Percentiles rank a stretch among this genome's conserved stretches.
These are phyloP conservation scores for Lodderomyces oxycetoniae DNA, from an alignment of 1,139 yeast species.

Conservation along the genomic window DNA sequence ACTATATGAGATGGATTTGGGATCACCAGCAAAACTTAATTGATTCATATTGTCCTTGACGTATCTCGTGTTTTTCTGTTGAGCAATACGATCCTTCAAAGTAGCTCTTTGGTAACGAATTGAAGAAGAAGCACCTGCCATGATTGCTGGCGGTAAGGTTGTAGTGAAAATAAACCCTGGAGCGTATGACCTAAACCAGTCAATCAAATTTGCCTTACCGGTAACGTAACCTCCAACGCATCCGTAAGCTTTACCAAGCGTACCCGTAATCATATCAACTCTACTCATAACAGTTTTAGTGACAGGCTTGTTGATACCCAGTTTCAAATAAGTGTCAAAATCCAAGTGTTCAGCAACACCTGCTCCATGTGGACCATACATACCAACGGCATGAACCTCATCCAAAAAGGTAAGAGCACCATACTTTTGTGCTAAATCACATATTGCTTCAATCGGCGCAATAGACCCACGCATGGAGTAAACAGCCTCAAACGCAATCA, in stretches of 20 bases:
- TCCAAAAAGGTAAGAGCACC: constrained; percentile 96
- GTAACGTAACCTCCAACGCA: constrained; percentile 97
- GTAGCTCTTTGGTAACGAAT: constrained; percentile 80
- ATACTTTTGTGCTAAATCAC: constrained; percentile 94
- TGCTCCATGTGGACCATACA: constrained; percentile 99
- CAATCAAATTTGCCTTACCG: constrained; percentile 76
- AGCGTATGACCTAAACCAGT: constrained; percentile 94
- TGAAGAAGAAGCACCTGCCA: constrained; percentile 93
- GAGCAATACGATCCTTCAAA: constrained; percentile 71
- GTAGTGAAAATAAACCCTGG: constrained; percentile 98
- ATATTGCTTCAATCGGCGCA: constrained; percentile 86
- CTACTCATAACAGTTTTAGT: constrained; percentile 72
- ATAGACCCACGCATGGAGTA: constrained; percentile 98
- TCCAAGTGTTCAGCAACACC: constrained; percentile 98
- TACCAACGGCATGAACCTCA: constrained; percentile 98
- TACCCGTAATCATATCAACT: constrained; percentile 93
- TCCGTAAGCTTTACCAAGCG: constrained; percentile 95
- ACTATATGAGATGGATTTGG: constrained; percentile 98
- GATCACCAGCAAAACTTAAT: constrained; percentile 86
- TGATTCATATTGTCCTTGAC: constrained; percentile 67
- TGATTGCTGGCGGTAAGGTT: constrained; percentile 91
- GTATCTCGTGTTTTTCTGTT: constrained; percentile 81
- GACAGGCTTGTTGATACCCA: constrained; percentile 55
- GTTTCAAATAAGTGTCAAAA: constrained; percentile 70
- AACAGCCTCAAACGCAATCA: constrained; percentile 95